A percentile compares a stretch with the other conserved stretches of the same genome.
Evolutionary conservation across 331 rosid species (phyloP).

Genomic region (Malus hybrid): DNA sequence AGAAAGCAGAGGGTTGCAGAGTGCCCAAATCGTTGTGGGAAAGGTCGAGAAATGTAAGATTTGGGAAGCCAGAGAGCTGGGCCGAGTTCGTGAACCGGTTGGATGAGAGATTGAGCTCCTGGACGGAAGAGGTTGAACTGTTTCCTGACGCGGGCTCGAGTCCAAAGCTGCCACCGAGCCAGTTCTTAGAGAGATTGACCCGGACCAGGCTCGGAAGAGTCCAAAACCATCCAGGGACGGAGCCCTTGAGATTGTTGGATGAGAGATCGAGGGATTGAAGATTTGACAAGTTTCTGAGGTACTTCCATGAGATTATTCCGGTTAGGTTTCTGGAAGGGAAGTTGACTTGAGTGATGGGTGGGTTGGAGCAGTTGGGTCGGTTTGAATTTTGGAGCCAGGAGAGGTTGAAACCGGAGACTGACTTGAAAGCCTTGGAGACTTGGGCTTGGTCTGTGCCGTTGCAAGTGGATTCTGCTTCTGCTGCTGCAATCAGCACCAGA

Average conservation of each 20-base stretch:
- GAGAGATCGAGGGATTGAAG: conserved; percentile 62
- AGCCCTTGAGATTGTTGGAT: conserved; percentile 43
- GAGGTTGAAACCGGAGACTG: conserved; percentile 51
- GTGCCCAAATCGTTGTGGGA: conserved; percentile 39
- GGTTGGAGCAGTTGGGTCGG: conserved; percentile 37
- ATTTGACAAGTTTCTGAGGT: conserved; percentile 46
- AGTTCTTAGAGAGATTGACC: conserved; percentile 54
- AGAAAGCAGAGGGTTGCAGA: conserved; percentile 49
- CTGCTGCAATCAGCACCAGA: conserved; percentile 20
- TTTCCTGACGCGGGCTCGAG: conserved; percentile 19
- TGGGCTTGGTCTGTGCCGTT: conserved; percentile 37
- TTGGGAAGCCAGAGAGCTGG: conserved; percentile 45
- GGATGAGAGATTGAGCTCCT: conserved; percentile 56
- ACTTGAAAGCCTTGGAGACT: conserved; percentile 52
- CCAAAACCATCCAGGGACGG: conserved; percentile 71
- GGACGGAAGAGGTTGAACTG: conserved; percentile 35
- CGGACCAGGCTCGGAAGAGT: conserved; percentile 20
- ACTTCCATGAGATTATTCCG: conserved; percentile 69
- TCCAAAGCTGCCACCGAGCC: conserved; percentile 62
- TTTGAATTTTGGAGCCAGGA: conserved; percentile 26
- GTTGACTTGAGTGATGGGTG: conserved; percentile 24
- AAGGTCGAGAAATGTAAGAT: conserved; percentile 51
- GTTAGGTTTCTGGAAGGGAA: conserved; percentile 52
- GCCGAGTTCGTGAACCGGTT: conserved; percentile 66
- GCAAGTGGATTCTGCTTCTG: conserved; percentile 50